Evolutionary conservation across 139 green algal genomes (phyloP), one percentile per base, ranked within the genome.

Genomic region (Yamagishiella unicocca): DNA sequence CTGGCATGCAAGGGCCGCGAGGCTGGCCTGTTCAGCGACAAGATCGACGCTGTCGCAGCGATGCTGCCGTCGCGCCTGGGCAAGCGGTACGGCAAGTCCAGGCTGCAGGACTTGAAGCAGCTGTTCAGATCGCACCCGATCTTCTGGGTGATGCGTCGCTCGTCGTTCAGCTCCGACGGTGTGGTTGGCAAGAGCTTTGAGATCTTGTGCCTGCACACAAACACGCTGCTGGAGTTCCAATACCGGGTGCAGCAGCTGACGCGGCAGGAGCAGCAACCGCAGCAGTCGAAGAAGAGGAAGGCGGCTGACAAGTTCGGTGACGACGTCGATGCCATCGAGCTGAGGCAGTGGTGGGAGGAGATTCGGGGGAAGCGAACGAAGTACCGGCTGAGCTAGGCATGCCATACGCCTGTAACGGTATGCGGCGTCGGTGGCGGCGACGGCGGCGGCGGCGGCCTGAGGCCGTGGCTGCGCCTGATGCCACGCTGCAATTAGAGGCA

Each of bases 261-360:
- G 74, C 43, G 43, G 73, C 29, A 66, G 74, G 31, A 67, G 45
- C 46, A 82, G 74, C 46, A 80, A 25, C 7, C 45, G 42, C 70
- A 78, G 27, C 70, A 78, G 42, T 43, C 43, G 42, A 80, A 62
- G 72, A 62, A 33, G 46, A 71, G 53, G 53, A 83, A 42, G 50
- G 19, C 55, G 74, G n/a, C n/a, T n/a, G n/a, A n/a, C n/a, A n/a
- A 12, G 2, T 35, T 31, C 3, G 46, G 14, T 8, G 74, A 45
- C 19, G 31, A 33, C 5, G 50, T 9, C 12, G 74, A 46, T n/a
- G 73, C 45, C n/a, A n/a, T 4, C 1, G 67, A 75, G 35, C 54
- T 83, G 54, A 35, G 29, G 76, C 10, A 6, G 8, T 83, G 54
- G 54, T 83, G 76, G 76, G 25, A 38, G 76, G 50, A 68, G 40